Evolutionary conservation across 73 alveolate species (phyloP).

Genomic region (Tetrahymena malaccensis): DNA sequence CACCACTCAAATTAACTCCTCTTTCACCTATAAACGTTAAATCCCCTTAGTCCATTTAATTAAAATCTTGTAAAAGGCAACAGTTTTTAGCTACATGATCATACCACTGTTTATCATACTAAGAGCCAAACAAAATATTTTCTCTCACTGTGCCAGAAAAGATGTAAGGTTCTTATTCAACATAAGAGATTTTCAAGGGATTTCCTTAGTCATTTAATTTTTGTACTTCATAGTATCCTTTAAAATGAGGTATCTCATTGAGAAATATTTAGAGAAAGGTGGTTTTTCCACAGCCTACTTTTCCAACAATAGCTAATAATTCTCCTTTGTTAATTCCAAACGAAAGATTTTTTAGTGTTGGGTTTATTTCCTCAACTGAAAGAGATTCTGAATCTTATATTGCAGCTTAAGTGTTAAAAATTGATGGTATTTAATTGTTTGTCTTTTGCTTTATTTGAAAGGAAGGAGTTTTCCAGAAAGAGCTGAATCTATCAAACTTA

Average conservation of each 20-base stretch:
- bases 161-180: conserved; percentile 43
- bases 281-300: conserved; percentile 96
- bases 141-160: conserved; percentile 47
- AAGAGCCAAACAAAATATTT: conserved; percentile 50
- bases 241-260: conserved; percentile 17
- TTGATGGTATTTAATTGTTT: background rate
- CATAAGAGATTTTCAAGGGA: conserved; percentile 16
- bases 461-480: background rate
- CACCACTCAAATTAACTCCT: conserved; percentile 72
- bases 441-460: background rate
- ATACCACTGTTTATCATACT: conserved; percentile 38
- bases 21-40: conserved; percentile 59
- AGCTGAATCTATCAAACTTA: background rate
- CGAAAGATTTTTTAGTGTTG: conserved; percentile 47
- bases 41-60: conserved; percentile 57
- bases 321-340: conserved; percentile 66
- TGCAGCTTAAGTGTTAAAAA: background rate
- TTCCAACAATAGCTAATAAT: conserved; percentile 85
- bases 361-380: background rate
- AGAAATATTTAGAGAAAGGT: conserved; percentile 61
- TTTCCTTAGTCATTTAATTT: background rate
- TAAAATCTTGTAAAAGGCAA: conserved; percentile 60
- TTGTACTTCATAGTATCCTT: background rate
- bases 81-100: conserved; percentile 43
- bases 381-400: background rate